Percentiles rank a stretch among this genome's conserved stretches.
Evolutionary conservation across 139 green algal species (phyloP).

Genomic region (Micromonas commoda): DNA sequence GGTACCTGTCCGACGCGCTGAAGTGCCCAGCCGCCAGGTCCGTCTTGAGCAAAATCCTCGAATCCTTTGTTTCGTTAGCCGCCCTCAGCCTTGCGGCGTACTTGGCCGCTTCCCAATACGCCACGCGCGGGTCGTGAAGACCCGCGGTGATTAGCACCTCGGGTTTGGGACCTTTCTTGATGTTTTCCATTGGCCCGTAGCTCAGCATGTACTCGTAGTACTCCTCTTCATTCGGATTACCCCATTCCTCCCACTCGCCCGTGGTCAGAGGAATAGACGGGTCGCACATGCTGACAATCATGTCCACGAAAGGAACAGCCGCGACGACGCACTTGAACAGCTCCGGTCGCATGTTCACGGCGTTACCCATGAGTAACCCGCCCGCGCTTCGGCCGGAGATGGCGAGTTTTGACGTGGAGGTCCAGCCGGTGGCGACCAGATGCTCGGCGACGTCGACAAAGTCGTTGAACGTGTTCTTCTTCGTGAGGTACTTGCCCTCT

Average conservation of each 20-base stretch:
- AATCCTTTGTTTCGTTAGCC: no score
- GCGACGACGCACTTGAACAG: slow-evolving; percentile 57
- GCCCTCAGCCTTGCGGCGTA: slow-evolving; percentile 70
- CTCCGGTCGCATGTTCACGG: slow-evolving; percentile 63
- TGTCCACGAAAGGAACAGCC: slow-evolving; percentile 89
- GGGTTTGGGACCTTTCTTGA: slow-evolving; percentile 60
- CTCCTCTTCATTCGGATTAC: slow-evolving; percentile 57
- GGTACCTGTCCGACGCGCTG: slow-evolving; percentile 24
- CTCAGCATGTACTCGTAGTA: slow-evolving; percentile 81
- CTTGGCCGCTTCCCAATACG: slow-evolving; percentile 72
- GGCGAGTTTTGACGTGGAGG: slow-evolving; percentile 41
- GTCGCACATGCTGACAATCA: slow-evolving; percentile 52
- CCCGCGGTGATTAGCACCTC: slow-evolving; percentile 73
- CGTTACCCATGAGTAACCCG: slow-evolving; percentile 63
- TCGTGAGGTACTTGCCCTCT: slow-evolving; percentile 64
- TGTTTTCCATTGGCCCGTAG: slow-evolving; percentile 89
- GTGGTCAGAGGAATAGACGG: slow-evolving; percentile 70
- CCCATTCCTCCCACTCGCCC: slow-evolving; percentile 72
- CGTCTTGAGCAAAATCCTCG: slow-evolving; percentile 19
- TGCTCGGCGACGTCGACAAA: slow-evolving; percentile 65
- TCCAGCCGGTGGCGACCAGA: slow-evolving; percentile 41
- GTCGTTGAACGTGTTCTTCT: slow-evolving; percentile 76
- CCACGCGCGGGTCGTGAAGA: slow-evolving; percentile 74
- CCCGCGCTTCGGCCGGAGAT: slow-evolving; percentile 63
- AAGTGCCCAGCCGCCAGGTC: slow-evolving; percentile 32